Evolutionary conservation across 352 stramenopile genomes (phyloP).

Genomic region (Pythium guiyangense): DNA sequence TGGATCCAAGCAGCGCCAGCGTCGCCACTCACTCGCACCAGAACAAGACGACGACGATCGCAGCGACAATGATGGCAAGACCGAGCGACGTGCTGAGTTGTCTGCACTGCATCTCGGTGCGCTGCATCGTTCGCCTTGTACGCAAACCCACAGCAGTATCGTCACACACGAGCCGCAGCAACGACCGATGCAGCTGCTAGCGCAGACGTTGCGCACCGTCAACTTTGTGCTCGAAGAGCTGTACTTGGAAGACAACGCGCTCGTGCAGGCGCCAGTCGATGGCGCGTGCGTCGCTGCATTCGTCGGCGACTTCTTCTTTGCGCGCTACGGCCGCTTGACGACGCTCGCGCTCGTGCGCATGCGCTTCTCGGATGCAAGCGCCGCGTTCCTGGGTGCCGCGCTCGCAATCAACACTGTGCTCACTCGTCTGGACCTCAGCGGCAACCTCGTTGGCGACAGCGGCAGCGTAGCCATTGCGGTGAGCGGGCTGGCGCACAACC

Average conservation of each 20-base stretch:
- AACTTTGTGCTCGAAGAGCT: constrained; percentile 67
- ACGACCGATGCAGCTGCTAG: constrained; percentile 29
- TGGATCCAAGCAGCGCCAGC: not conserved
- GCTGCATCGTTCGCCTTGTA: not conserved
- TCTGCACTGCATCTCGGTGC: too few relatives aligned
- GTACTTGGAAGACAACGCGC: constrained; percentile 46
- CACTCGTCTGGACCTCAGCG: constrained; percentile 47
- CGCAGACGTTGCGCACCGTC: constrained; percentile 31
- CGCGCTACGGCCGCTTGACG: constrained; percentile 49
- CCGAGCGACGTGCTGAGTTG: not conserved
- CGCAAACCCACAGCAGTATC: not conserved
- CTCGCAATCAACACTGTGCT: constrained; percentile 60
- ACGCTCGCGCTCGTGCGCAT: constrained; percentile 42
- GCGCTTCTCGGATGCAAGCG: constrained; percentile 33
- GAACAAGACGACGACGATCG: constrained; percentile 9
- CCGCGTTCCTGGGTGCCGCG: constrained; percentile 30
- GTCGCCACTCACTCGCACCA: constrained; percentile 1
- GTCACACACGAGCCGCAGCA: not conserved
- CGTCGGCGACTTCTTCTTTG: constrained; percentile 75
- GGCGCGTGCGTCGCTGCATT: constrained; percentile 28
- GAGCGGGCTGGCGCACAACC: constrained; percentile 34
- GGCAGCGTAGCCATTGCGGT: constrained; percentile 33
- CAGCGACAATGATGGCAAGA: not conserved
- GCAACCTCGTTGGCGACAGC: constrained; percentile 43
- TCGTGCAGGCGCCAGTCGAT: constrained; percentile 23